Evolutionary conservation across 2,329 filamentous ascomycete genomes (phyloP), one percentile per base, ranked within the genome.

Genomic region (Pseudogymnoascus sp.): DNA sequence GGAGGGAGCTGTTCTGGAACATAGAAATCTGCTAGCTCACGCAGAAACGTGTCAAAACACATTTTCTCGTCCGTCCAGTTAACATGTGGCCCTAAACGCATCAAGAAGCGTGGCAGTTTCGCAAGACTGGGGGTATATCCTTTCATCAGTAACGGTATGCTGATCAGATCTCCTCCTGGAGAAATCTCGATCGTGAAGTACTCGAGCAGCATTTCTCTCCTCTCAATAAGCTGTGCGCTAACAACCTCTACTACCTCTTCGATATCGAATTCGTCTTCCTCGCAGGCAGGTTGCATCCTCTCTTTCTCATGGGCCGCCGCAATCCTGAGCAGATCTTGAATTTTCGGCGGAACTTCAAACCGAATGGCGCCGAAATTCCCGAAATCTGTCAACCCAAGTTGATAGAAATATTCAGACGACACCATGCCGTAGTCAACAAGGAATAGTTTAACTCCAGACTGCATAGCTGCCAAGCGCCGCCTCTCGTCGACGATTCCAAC

Each of bases 381-480:
- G 75, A 99, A 99, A 71, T 99, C 92, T 0, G 92, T 96, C 37
- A 99, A 82, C 0, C 92, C 93, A 18, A 97, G 78, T 76, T 99
- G 95, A 77, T 99, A 99, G 74, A 97, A 96, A 74, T 93, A 96
- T 69, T 97, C 93, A 65, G 87, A 89, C 73, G 86, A 90, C 1
- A 90, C 79, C 72, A 93, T 87, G 9, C 92, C 95, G 71, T 99
- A 99, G 75, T 99, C 95, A 61, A 99, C 82, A 21, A 99, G 83
- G 74, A 90, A 97, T 6, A 99, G 83, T 72, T 93, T 96, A 7
- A 97, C 89, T 12, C 93, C 95, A 37, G 90, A 88, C 76, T 99
- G 95, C 38, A 99, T 89, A 14, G 95, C 92, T n/a, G 88, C 93
- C 11, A 99, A 84, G 9, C 95, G 89, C 59, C 91, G 88, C 41